Conservation (phyloP, 768 basidiomycete species). For the Dentipellis sp. region DNA sequence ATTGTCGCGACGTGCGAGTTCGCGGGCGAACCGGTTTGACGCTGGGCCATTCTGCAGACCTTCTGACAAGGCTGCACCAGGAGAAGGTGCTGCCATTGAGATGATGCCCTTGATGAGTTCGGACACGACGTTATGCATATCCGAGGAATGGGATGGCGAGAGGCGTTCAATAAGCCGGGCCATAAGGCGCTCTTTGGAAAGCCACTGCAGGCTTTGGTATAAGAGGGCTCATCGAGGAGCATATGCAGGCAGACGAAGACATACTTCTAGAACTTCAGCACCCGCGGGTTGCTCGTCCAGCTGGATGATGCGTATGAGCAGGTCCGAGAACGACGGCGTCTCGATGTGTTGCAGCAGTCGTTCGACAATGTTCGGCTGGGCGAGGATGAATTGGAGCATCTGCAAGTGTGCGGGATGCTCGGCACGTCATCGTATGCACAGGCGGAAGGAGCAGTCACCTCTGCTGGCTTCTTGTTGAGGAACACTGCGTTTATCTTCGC, state of each 20-base stretch:
- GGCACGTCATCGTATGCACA: slow-evolving; percentile 20
- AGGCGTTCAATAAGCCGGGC: slow-evolving; percentile 72
- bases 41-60: slow-evolving; percentile 61
- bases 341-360: slow-evolving; percentile 80
- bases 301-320: slow-evolving; percentile 84
- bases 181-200: slow-evolving; percentile 79
- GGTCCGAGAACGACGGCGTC: slow-evolving; percentile 84
- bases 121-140: slow-evolving; percentile 78
- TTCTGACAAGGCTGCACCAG: slow-evolving; percentile 63
- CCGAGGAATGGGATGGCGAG: slow-evolving; percentile 63
- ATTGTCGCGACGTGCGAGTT: slow-evolving; percentile 68
- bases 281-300: slow-evolving; percentile 79
- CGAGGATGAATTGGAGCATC: slow-evolving; percentile 90
- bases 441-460: slow-evolving; percentile 46
- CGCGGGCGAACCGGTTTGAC: slow-evolving; percentile 82
- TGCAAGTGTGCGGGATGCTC: slow-evolving; percentile 28
- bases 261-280: slow-evolving; percentile 78
- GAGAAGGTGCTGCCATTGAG: slow-evolving; percentile 85
- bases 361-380: slow-evolving; percentile 73
- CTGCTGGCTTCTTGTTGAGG: slow-evolving; percentile 78
- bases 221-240: slow-evolving; percentile 23
- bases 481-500: slow-evolving; percentile 90
- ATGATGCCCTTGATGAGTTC: slow-evolving; percentile 94
- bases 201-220: slow-evolving; percentile 53
- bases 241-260: slow-evolving; percentile 27